Conservation (phyloP, 1,139 yeast species). For the Sugiyamaella castrensis region DNA sequence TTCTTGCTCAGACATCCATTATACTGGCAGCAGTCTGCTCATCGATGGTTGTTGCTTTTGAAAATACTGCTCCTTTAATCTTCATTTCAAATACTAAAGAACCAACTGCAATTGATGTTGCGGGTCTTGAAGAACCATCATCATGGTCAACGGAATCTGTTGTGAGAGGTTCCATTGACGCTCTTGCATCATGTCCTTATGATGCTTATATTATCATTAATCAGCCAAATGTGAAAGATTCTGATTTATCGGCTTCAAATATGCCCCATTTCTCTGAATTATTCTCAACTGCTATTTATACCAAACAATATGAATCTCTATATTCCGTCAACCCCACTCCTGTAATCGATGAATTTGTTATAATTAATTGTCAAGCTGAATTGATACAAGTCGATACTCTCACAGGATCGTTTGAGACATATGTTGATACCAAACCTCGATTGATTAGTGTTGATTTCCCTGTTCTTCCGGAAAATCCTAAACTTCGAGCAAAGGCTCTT, state of each 20-base stretch:
- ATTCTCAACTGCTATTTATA: constrained; percentile 3
- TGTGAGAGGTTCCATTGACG: constrained; percentile 20
- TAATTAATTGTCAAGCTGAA: constrained; percentile 32
- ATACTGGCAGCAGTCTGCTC: background rate
- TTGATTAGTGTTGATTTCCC: constrained; percentile 33
- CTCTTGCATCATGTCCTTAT: constrained; percentile 34
- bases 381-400: constrained; percentile 28
- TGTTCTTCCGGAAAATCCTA: constrained; percentile 21
- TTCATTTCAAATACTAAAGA: constrained; percentile 19
- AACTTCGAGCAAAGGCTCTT: constrained; percentile 22
- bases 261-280: constrained; percentile 15
- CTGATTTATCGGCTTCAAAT: constrained; percentile 28
- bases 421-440: constrained; percentile 33
- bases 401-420: constrained; percentile 29
- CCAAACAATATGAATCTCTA: constrained; percentile 7
- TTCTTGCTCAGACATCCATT: background rate
- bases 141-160: constrained; percentile 16
- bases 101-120: constrained; percentile 3
- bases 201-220: constrained; percentile 40
- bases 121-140: constrained; percentile 6
- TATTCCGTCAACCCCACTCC: background rate
- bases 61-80: constrained; percentile 24
- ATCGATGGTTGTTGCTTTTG: constrained; percentile 16
- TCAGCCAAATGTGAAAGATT: constrained; percentile 37
- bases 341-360: constrained; percentile 21